These are phyloP conservation scores for Beauveria australis DNA, from an alignment of 2,329 filamentous ascomycete species.

Conservation along the genomic window DNA sequence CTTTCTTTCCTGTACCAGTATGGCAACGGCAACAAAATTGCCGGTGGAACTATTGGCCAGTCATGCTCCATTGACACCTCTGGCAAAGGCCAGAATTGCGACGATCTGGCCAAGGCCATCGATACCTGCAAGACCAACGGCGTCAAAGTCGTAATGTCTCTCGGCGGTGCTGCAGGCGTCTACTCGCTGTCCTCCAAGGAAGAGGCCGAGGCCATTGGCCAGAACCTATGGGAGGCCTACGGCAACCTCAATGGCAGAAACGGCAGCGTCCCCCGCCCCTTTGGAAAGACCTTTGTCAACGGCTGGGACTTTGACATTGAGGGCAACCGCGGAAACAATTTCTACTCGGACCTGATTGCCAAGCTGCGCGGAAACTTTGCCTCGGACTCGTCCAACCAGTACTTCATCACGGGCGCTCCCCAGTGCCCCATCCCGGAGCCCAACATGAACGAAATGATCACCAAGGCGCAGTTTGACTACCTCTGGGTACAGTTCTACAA, in stretches of 20 bases:
- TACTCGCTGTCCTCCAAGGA: conserved; percentile 10
- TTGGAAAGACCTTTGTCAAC: conserved; percentile 20
- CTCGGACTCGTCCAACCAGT: conserved; percentile 17
- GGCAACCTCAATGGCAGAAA: conserved; percentile 6
- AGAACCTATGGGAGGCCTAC: conserved; percentile 15
- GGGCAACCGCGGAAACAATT: conserved; percentile 14
- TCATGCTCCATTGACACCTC: conserved; percentile 27
- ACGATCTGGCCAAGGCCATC: conserved; percentile 10
- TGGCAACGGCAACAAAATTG: conserved; percentile 26
- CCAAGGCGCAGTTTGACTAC: conserved; percentile 29
- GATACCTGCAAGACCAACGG: conserved; percentile 11
- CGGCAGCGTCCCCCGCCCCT: conserved; percentile 15
- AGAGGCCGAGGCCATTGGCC: conserved; percentile 12
- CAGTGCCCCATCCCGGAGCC: conserved; percentile 30
- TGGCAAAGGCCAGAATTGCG: conserved; percentile 22
- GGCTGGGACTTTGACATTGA: conserved; percentile 23
- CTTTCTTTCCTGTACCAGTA: conserved; percentile 33
- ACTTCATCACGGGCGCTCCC: conserved; percentile 37
- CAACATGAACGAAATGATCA: conserved; percentile 33
- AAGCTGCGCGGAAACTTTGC: conserved; percentile 17
- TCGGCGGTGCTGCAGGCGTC: conserved; percentile 12
- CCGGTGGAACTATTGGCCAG: conserved; percentile 32
- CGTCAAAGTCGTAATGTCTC: conserved; percentile 14
- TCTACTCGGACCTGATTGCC: conserved; percentile 19
- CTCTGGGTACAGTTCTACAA: conserved; percentile 39